phyloP scores from a whole-genome alignment of 495 filamentous ascomycete species.

The Bryoglossum gracile region DNA sequence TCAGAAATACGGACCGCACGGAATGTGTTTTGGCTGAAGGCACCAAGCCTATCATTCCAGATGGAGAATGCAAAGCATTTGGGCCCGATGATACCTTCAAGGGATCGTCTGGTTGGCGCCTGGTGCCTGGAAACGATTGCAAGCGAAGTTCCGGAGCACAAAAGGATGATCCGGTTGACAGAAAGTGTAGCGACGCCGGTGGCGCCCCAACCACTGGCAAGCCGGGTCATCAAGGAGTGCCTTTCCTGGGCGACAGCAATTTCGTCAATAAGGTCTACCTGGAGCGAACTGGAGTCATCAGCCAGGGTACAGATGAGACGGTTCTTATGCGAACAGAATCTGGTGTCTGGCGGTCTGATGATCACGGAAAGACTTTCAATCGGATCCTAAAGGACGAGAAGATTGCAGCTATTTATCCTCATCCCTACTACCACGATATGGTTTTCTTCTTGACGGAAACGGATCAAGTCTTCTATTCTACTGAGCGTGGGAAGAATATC shows the following conservation, averaged over 20 bases:
- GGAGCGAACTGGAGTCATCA: conserved; percentile 65
- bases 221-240: conserved; percentile 45
- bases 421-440: conserved; percentile 69
- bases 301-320: conserved; percentile 64
- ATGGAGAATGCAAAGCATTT: conserved; percentile 59
- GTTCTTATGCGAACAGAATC: conserved; percentile 69
- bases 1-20: conserved; percentile 40
- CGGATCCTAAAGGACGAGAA: conserved; percentile 48
- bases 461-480: conserved; percentile 66
- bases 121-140: conserved; percentile 88
- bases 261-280: conserved; percentile 71
- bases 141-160: conserved; percentile 44
- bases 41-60: conserved; percentile 37
- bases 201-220: conserved; percentile 49
- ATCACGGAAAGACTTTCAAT: conserved; percentile 82
- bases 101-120: conserved; percentile 81
- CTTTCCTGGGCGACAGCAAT: conserved; percentile 45
- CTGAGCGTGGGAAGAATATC: conserved; percentile 62
- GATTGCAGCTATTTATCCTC: conserved; percentile 61
- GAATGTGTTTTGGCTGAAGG: conserved; percentile 48
- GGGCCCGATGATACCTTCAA: conserved; percentile 58
- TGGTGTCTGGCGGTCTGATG: conserved; percentile 59
- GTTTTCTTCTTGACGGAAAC: conserved; percentile 75
- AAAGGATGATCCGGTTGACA: conserved; percentile 55
- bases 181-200: conserved; percentile 41